These are phyloP conservation scores for Rhizoclosmatium globosum DNA, from an alignment of 192 early-diverging fungal genomes.

Conservation along the genomic window DNA sequence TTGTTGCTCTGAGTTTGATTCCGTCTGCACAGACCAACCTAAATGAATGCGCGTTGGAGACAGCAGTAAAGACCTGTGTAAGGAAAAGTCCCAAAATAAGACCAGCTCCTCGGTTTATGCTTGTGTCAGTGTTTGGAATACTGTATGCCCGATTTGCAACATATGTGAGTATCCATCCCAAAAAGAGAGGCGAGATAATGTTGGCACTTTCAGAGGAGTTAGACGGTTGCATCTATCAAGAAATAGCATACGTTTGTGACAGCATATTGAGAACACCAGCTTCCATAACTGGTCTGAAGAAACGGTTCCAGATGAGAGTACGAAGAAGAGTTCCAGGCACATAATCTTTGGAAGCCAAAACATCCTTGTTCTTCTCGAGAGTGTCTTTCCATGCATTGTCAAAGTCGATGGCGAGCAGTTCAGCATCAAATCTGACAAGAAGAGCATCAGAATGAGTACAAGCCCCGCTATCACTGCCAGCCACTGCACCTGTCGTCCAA, in stretches of 20 bases:
- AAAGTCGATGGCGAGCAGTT: conserved; percentile 38
- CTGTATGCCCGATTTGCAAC: conserved; percentile 7
- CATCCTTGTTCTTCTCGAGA: conserved; percentile 3
- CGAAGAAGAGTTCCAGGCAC: conserved; percentile 17
- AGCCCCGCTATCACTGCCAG: background rate
- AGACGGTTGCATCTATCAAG: background rate
- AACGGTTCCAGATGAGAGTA: conserved; percentile 14
- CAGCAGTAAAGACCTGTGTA: conserved; percentile 28
- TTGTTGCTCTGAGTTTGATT: conserved; percentile 57
- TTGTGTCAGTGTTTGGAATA: conserved; percentile 12
- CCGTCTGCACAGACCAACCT: conserved; percentile 36
- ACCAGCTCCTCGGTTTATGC: background rate
- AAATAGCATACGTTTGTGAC: conserved; percentile 33
- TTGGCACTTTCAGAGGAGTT: background rate
- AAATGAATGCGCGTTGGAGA: conserved; percentile 51
- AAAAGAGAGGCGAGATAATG: conserved; percentile 50
- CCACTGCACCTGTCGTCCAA: conserved; percentile 41
- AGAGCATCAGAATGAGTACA: background rate
- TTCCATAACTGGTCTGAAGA: background rate
- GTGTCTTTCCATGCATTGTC: conserved; percentile 43
- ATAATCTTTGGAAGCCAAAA: background rate
- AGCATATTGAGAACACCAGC: conserved; percentile 39
- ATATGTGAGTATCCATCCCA: conserved; percentile 51
- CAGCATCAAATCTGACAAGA: conserved; percentile 36
- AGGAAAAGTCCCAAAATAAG: conserved; percentile 28